Evolutionary conservation across 208 protist genomes (phyloP).

Genomic region (Tetramitus jugosus): DNA sequence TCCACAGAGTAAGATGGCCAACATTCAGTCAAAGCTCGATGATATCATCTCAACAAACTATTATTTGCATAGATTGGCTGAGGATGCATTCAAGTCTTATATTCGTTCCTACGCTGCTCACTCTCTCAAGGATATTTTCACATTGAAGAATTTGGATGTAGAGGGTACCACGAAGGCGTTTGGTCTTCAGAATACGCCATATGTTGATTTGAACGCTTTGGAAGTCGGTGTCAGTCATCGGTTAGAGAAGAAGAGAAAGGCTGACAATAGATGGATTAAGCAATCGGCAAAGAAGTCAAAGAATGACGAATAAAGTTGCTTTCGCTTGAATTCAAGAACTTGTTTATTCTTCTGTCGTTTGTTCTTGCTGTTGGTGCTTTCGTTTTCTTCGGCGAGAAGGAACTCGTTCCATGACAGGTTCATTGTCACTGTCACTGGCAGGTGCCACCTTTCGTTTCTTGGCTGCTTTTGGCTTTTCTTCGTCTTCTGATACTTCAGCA

Average conservation of each 20-base stretch:
- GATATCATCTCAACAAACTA: slow-evolving; percentile 95
- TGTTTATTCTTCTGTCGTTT: too few relatives aligned
- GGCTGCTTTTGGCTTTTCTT: too few relatives aligned
- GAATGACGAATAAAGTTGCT: too few relatives aligned
- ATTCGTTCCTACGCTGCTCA: slow-evolving; percentile 95
- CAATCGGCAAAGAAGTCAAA: too few relatives aligned
- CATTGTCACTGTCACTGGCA: too few relatives aligned
- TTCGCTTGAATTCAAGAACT: too few relatives aligned
- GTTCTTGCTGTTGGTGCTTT: too few relatives aligned
- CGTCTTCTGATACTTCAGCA: too few relatives aligned
- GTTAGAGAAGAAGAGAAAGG: neutral
- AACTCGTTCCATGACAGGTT: too few relatives aligned
- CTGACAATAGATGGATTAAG: slow-evolving; percentile 3
- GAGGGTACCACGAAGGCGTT: slow-evolving; percentile 82
- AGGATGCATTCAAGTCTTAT: slow-evolving; percentile 94
- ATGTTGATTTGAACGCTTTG: slow-evolving; percentile 62
- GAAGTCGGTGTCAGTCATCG: neutral
- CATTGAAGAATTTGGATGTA: slow-evolving; percentile 92
- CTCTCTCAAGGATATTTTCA: slow-evolving; percentile 96
- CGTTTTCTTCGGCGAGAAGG: too few relatives aligned
- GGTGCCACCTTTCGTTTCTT: too few relatives aligned
- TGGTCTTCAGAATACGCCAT: slow-evolving; percentile 71
- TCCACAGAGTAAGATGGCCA: slow-evolving; percentile 81
- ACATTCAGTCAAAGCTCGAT: slow-evolving; percentile 84
- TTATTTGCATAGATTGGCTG: slow-evolving; percentile 90